Evolutionary conservation across 2,329 filamentous ascomycete genomes (phyloP).

Genomic region (Sporothrix protearum): DNA sequence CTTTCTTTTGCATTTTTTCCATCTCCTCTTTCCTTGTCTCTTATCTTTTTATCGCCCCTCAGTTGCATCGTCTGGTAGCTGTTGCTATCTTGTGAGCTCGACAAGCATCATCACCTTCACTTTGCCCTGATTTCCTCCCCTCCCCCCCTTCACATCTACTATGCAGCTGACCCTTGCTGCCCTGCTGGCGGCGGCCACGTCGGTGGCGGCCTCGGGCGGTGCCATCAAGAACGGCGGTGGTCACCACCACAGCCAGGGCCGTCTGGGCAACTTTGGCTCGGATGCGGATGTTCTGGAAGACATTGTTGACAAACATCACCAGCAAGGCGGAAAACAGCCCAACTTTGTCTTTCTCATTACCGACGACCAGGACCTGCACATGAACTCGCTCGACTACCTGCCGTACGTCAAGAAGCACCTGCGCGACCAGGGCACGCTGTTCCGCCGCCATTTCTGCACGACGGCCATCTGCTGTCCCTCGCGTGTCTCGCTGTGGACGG

Average conservation of each 20-base stretch:
- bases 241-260: not conserved
- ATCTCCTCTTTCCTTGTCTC: not conserved
- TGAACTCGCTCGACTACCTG: constrained; percentile 58
- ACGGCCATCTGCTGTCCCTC: constrained; percentile 66
- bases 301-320: not conserved
- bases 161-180: constrained; percentile 20
- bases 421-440: constrained; percentile 54
- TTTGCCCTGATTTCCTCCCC: not conserved
- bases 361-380: constrained; percentile 61
- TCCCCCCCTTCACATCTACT: not conserved
- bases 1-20: not conserved
- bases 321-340: constrained; percentile 20
- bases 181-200: constrained; percentile 10
- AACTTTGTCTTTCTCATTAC: constrained; percentile 52
- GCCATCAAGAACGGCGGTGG: not conserved
- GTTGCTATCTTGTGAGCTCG: not conserved
- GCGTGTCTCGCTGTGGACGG: constrained; percentile 62
- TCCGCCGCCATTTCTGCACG: constrained; percentile 62
- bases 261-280: not conserved
- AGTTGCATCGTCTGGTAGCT: not conserved
- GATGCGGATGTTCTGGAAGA: constrained; percentile 13
- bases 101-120: not conserved
- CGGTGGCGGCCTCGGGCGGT: constrained; percentile 14
- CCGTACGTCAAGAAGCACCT: constrained; percentile 47
- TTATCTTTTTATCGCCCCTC: not conserved